Percentiles rank a stretch among this genome's conserved stretches.
Conservation (phyloP, 1,284 basidiomycete species). For the Porphyrellus sp. region DNA sequence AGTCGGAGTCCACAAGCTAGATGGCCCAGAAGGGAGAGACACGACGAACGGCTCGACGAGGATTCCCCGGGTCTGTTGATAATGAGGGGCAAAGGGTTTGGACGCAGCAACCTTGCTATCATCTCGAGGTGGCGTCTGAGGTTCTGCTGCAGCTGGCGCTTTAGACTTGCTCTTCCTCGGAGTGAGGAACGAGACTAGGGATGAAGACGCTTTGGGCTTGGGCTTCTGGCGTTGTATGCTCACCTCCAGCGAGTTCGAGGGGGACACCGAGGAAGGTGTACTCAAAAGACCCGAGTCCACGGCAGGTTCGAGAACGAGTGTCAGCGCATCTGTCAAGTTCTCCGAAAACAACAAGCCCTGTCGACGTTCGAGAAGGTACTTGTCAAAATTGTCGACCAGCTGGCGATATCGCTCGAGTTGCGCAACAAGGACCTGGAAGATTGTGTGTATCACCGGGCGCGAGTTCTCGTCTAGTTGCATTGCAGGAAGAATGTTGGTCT, state of each 20-base stretch:
- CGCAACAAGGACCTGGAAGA: constrained; percentile 73
- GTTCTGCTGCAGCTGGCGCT: constrained; percentile 36
- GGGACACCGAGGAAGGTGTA: constrained; percentile 20
- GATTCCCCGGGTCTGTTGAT: constrained; percentile 73
- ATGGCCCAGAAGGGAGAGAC: constrained; percentile 46
- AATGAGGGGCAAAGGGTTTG: constrained; percentile 84
- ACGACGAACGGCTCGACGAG: constrained; percentile 70
- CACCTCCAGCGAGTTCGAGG: constrained; percentile 28
- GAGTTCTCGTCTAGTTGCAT: constrained; percentile 66
- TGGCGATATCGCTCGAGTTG: constrained; percentile 80
- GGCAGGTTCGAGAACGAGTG: constrained; percentile 60
- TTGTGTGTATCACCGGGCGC: constrained; percentile 74
- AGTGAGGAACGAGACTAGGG: constrained; percentile 75
- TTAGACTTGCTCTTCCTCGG: constrained; percentile 63
- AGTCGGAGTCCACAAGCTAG: constrained; percentile 61
- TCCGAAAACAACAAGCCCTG: constrained; percentile 90
- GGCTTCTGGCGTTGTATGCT: constrained; percentile 41
- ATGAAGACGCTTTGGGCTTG: constrained; percentile 57
- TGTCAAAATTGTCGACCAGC: constrained; percentile 78
- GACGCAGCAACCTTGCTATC: constrained; percentile 50
- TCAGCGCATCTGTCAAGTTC: constrained; percentile 88
- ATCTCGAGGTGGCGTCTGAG: constrained; percentile 42
- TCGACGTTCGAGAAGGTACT: constrained; percentile 79
- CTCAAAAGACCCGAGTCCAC: constrained; percentile 38
- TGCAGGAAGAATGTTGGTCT: constrained; percentile 58